Evolutionary conservation across 257 asterid species (phyloP), one percentile per base, ranked within the genome.

Genomic region (Scutellaria baicalensis): DNA sequence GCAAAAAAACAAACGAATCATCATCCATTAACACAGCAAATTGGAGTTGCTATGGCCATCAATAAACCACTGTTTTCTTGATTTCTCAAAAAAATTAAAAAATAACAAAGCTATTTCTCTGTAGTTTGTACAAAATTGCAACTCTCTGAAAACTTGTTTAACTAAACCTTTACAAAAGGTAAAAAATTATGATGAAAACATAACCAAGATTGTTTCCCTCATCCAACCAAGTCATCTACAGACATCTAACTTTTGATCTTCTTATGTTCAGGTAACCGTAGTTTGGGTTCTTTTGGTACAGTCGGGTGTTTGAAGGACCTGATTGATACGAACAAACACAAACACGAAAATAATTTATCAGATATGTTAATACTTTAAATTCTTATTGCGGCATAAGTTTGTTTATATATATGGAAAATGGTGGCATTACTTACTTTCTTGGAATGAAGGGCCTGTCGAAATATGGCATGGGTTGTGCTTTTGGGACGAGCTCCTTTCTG

Each of bases 391-490:
- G 6, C 54, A 27, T 11, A 33, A 16, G 6, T 13, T 48, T 5
- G 33, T 16, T 60, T n/a, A 1, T 27, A 5, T 2, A 23, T 35
- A 8, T 23, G 50, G 11, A 55, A 54, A 33, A 52, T 36, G 40
- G 58, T 20, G 68, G 64, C n/a, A n/a, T n/a, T n/a, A 6, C 33
- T 71, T 76, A 84, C 95, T 95, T 88, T 77, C 57, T 81, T 12
- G 95, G 93, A 51, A 91, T 18, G 72, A 91, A 85, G 12, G 96
- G 96, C 68, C 86, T 81, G 70, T 91, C 94, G 33, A 91, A 91
- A 75, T 78, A 86, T 13, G 97, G 96, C 90, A 91, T 77, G 3
- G 95, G 97, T 68, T 85, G 92, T 39, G 96, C 97, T 76, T 82
- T 91, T 2, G 91, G 92, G 52, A 91, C 83, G 40, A 86, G 96